Percentiles rank a stretch among this genome's conserved stretches.
phyloP scores from a whole-genome alignment of 371 early-diverging fungal species.

The Saksenaea oblongispora region DNA sequence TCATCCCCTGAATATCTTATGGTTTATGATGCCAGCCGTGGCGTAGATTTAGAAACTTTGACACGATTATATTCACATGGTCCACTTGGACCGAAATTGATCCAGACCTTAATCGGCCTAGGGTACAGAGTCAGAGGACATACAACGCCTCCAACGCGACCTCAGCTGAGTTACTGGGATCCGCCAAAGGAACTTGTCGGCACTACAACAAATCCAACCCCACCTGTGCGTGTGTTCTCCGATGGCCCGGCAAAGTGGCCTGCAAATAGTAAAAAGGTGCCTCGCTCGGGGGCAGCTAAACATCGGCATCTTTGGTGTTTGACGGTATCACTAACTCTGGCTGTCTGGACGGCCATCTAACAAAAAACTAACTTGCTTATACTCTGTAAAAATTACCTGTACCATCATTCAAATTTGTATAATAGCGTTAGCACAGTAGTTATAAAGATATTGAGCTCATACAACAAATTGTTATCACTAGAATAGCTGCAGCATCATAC shows the following conservation, averaged over 20 bases:
- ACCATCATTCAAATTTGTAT: too few species aligned
- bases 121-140: conserved; percentile 37
- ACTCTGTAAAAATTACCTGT: not conserved
- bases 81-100: conserved; percentile 48
- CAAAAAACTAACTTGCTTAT: not conserved
- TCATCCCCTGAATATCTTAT: conserved; percentile 40
- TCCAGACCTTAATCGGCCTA: conserved; percentile 31
- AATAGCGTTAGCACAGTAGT: too few species aligned
- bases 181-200: conserved; percentile 26
- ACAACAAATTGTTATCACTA: too few species aligned
- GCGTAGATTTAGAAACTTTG: conserved; percentile 15
- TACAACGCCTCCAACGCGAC: conserved; percentile 12
- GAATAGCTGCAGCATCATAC: too few species aligned
- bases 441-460: too few species aligned
- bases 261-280: not conserved
- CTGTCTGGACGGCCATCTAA: conserved; percentile 1
- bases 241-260: conserved; percentile 27
- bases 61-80: conserved; percentile 19
- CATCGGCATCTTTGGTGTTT: not conserved
- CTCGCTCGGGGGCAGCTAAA: not conserved
- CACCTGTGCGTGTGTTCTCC: conserved; percentile 18
- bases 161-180: conserved; percentile 28
- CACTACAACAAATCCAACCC: conserved; percentile 30
- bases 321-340: not conserved
- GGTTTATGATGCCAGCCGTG: conserved; percentile 32